A percentile compares a stretch with the other conserved stretches of the same genome.
Conservation (phyloP, 2,329 filamentous ascomycete genomes). For the Venturia pyrina region DNA sequence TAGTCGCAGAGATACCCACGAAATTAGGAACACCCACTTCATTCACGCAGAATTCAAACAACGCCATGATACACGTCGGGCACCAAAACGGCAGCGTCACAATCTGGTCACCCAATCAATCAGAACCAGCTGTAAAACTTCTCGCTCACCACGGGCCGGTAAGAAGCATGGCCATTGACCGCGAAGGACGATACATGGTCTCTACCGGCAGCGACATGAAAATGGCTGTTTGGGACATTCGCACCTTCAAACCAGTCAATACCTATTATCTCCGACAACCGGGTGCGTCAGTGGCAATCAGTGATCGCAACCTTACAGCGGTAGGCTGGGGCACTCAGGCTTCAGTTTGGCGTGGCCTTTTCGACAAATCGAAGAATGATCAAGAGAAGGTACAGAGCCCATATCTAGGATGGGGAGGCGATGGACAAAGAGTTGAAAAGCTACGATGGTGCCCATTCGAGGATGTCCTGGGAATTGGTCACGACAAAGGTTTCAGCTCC, state of each 20-base stretch:
- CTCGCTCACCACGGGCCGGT: constrained; percentile 85
- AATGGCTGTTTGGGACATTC: constrained; percentile 93
- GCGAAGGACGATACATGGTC: constrained; percentile 92
- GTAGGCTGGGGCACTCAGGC: constrained; percentile 86
- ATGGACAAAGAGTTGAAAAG: constrained; percentile 69
- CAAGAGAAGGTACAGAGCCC: constrained; percentile 70
- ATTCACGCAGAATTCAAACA: constrained; percentile 80
- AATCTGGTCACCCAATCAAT: constrained; percentile 88
- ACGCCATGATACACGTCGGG: constrained; percentile 83
- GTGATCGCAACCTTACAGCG: constrained; percentile 76
- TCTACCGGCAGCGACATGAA: constrained; percentile 80
- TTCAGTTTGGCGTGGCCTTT: constrained; percentile 84
- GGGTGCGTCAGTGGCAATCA: constrained; percentile 75
- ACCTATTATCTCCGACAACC: constrained; percentile 78
- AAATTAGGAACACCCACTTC: constrained; percentile 75
- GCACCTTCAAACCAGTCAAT: constrained; percentile 88
- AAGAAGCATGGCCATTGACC: constrained; percentile 71
- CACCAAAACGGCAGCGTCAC: constrained; percentile 94
- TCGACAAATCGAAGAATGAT: constrained; percentile 60
- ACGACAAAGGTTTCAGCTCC: constrained; percentile 78
- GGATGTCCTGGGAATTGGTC: constrained; percentile 78
- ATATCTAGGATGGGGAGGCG: constrained; percentile 88
- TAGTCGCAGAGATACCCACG: constrained; percentile 78
- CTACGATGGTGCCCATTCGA: constrained; percentile 92
- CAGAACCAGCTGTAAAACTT: constrained; percentile 80